Base-by-base conservation (phyloP, 208 protist genomes). In the Crithidia bombi region DNA sequence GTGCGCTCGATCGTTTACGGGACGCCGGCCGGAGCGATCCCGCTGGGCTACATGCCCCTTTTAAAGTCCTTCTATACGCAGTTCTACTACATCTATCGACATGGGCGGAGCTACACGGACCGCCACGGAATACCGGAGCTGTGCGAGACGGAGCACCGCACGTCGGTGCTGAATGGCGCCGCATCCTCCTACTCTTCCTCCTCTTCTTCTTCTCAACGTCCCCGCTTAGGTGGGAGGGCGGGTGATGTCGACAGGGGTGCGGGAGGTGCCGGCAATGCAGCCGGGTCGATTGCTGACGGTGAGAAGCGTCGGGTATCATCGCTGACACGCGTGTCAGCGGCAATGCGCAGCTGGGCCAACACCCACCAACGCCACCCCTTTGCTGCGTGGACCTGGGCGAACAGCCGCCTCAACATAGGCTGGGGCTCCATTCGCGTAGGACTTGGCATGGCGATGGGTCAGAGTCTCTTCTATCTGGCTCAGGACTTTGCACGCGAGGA, bases 361-460 rank as follows among this genome's bases (percentile, higher is more conserved):
- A 51, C 21, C n/a, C 75, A 82, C 54, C 64, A 65, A 17, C 79
- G 82, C 21, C 85, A 97, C 54, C 88, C 87, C 9, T 46, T 89
- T n/a, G 88, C 79, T 0, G 82, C 88, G 6, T 93, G 83, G 72
- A 76, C 68, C 33, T 95, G 89, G 92, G 75, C 85, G 28, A 95
- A 94, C 63, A 91, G 81, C 33, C 81, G 92, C 0, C 78, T 97
- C 28, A 97, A 95, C 65, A 91, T 97, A 63, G 92, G 92, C 6
- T 97, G 92, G 90, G 92, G 92, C 7, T 95, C 92, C 19, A 57
- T 94, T 12, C 89, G 92, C 23, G 86, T 97, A 19, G 92, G 92
- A 0, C 62, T 97, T 3, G 92, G 92, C 4, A 95, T 97, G 92
- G 89, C 92, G 4, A 83, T 95, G 55, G 81, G 85, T 4, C 92